Evolutionary conservation across 129 eudicot genomes (phyloP).

Genomic region (Flaveria sonorensis): DNA sequence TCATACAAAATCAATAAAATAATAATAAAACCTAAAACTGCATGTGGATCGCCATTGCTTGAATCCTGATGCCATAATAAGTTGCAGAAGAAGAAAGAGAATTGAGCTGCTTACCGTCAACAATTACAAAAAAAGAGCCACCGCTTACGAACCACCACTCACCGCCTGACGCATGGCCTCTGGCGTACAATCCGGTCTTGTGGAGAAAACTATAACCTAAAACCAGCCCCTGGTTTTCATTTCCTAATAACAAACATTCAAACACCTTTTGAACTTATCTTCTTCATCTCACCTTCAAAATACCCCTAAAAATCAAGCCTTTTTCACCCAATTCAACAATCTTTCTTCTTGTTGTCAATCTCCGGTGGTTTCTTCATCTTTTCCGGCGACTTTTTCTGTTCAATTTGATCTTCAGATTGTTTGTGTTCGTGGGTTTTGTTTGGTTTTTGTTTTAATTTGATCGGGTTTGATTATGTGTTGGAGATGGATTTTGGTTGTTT

Average conservation of each 20-base stretch:
- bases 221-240: slow-evolving; percentile 52
- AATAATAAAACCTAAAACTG: background rate
- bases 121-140: slow-evolving; percentile 43
- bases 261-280: slow-evolving; percentile 59
- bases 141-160: slow-evolving; percentile 62
- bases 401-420: slow-evolving; percentile 8
- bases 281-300: background rate
- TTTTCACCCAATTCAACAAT: slow-evolving; percentile 10
- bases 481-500: slow-evolving; percentile 2
- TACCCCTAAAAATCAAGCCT: background rate
- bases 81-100: slow-evolving; percentile 56
- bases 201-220: slow-evolving; percentile 36
- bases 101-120: slow-evolving; percentile 47
- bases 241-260: slow-evolving; percentile 28
- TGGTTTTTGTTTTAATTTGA: background rate
- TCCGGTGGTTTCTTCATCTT: background rate
- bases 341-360: background rate
- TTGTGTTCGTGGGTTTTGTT: slow-evolving; percentile 9
- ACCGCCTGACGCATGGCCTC: slow-evolving; percentile 56
- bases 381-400: too few relatives aligned
- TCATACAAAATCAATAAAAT: background rate
- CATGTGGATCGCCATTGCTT: slow-evolving; percentile 24
- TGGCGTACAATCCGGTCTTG: slow-evolving; percentile 52
- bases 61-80: slow-evolving; percentile 14
- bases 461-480: slow-evolving; percentile 12